A percentile compares a stretch with the other conserved stretches of the same genome.
phyloP scores from a whole-genome alignment of 805 yeast species.

The Hyphopichia homilentoma region DNA sequence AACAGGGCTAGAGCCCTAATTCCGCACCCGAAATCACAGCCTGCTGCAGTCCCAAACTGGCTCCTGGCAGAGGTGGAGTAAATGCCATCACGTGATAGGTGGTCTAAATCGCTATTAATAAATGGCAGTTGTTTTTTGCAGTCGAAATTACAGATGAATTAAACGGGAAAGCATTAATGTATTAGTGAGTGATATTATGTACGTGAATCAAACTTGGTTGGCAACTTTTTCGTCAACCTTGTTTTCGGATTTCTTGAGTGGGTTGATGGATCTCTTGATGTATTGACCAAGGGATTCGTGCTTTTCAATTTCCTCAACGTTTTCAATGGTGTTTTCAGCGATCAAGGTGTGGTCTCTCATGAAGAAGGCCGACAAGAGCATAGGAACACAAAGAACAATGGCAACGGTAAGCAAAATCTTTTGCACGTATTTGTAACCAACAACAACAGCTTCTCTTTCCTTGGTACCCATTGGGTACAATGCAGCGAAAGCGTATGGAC shows the following conservation, averaged over 20 bases:
- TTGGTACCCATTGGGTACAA: slow-evolving; percentile 54
- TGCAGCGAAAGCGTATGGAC: background rate
- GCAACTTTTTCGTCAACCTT: too few species aligned
- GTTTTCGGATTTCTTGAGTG: background rate
- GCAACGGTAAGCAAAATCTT: slow-evolving; percentile 51
- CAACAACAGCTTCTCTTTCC: slow-evolving; percentile 50
- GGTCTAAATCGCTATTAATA: too few species aligned
- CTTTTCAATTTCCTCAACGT: background rate
- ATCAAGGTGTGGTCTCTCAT: background rate
- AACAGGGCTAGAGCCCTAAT: too few species aligned
- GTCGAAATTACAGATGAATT: too few species aligned
- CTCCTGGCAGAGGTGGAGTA: too few species aligned
- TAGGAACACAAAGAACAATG: slow-evolving; percentile 3
- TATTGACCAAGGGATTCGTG: background rate
- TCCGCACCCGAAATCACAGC: too few species aligned
- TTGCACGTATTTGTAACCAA: slow-evolving; percentile 55
- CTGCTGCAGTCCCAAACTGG: too few species aligned
- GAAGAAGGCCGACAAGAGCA: slow-evolving; percentile 2
- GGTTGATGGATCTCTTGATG: slow-evolving; percentile 1
- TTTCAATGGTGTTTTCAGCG: background rate
- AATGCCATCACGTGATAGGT: too few species aligned
- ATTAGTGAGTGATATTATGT: too few species aligned
- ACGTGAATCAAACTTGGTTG: too few species aligned
- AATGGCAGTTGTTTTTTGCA: too few species aligned
- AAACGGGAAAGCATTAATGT: too few species aligned